Percentiles rank a stretch among this genome's conserved stretches.
Evolutionary conservation across 163 green algal genomes (phyloP).

Genomic region (Chloromonas sp.): DNA sequence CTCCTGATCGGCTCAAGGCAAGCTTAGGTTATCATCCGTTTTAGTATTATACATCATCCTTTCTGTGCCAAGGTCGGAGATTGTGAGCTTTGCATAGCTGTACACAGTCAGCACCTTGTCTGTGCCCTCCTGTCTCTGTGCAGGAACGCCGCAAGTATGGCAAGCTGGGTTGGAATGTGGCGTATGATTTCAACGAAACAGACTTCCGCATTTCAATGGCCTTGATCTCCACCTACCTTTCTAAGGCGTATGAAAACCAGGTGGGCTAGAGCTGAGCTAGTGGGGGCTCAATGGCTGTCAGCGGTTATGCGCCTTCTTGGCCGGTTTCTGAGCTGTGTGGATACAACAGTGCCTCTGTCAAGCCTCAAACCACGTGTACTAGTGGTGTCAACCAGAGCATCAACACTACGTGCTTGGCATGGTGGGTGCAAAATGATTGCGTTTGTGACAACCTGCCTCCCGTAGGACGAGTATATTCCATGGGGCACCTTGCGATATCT

Average conservation of each 20-base stretch:
- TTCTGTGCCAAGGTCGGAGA: not conserved
- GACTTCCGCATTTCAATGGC: slow-evolving; percentile 85
- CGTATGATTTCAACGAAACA: slow-evolving; percentile 92
- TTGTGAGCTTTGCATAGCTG: too few relatives aligned
- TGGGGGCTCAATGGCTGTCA: too few relatives aligned
- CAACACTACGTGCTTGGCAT: too few relatives aligned
- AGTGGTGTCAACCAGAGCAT: too few relatives aligned
- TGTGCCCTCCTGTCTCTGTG: not conserved
- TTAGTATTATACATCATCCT: not conserved
- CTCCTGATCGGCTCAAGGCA: not conserved
- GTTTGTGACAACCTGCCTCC: not conserved
- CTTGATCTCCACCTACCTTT: slow-evolving; percentile 77
- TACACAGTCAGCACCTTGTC: too few relatives aligned
- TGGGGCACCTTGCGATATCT: slow-evolving; percentile 84
- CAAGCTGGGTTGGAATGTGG: slow-evolving; percentile 89
- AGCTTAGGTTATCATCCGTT: not conserved
- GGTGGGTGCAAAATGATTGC: too few relatives aligned
- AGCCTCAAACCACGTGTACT: too few relatives aligned
- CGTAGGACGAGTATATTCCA: slow-evolving; percentile 63
- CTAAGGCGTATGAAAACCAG: slow-evolving; percentile 60
- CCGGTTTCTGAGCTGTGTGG: too few relatives aligned
- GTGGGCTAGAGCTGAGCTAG: not conserved
- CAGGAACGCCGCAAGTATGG: slow-evolving; percentile 59
- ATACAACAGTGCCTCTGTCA: too few relatives aligned
- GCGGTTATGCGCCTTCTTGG: too few relatives aligned